These are phyloP conservation scores for Myxozyma geophila DNA, from an alignment of 805 yeast species.

Conservation along the genomic window DNA sequence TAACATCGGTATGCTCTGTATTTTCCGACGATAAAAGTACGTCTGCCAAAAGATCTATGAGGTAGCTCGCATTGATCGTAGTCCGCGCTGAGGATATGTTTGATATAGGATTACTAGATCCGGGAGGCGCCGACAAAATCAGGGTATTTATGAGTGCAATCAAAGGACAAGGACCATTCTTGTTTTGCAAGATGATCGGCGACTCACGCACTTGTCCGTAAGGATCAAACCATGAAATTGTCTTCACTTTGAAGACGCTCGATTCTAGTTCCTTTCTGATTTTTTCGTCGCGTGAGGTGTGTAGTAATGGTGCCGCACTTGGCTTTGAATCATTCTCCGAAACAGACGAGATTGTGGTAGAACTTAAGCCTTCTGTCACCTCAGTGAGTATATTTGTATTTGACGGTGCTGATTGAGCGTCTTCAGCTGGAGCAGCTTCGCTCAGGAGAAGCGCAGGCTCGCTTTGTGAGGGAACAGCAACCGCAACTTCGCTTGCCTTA, in stretches of 20 bases:
- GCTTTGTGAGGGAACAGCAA: neutral
- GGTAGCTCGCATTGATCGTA: slow-evolving; percentile 47
- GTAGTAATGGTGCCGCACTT: neutral
- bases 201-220: slow-evolving; percentile 22
- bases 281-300: neutral
- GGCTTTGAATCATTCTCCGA: neutral
- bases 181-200: slow-evolving; percentile 69
- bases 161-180: slow-evolving; percentile 87
- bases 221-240: slow-evolving; percentile 28
- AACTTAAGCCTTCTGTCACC: neutral
- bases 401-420: no score
- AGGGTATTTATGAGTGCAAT: slow-evolving; percentile 76
- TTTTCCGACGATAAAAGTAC: slow-evolving; percentile 46
- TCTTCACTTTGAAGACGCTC: slow-evolving; percentile 29
- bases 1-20: slow-evolving; percentile 39
- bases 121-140: slow-evolving; percentile 52
- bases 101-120: slow-evolving; percentile 17
- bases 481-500: neutral
- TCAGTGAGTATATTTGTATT: no score
- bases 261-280: slow-evolving; percentile 11
- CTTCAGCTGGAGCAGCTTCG: neutral
- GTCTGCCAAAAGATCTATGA: slow-evolving; percentile 59
- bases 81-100: slow-evolving; percentile 24
- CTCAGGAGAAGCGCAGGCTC: no score
- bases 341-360: neutral